Base-by-base conservation (phyloP, 192 early-diverging fungal genomes). In the Jimgerdemannia flammicorona region DNA sequence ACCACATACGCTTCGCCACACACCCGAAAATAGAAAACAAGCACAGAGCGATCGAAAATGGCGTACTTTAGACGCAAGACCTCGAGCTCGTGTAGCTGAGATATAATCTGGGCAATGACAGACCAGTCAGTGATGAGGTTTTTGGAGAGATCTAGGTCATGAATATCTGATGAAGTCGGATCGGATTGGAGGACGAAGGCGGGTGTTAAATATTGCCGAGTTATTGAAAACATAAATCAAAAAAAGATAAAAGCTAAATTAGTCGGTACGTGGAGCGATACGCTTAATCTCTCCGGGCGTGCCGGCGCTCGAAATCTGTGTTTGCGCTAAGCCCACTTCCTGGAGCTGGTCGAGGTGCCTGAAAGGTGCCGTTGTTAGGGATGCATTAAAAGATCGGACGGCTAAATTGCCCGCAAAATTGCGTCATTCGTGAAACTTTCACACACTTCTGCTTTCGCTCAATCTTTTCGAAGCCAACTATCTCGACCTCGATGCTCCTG, bases 71-170 rank as follows among this genome's bases (percentile, higher is more conserved):
- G 67, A 42, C 89, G 79, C 20, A 90, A 70, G 29, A 83, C 67
- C 40, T 73, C 69, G 10, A 90, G 71, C 20, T 79, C 74, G 3
- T 72, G 64, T 3, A 90, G 73, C 66, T 85, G 87, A 2, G 70
- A 69, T 67, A 76, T 74, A 49, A 90, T 88, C 9, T 78, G 54
- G 9, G 83, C 83, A 66, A 90, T 72, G 2, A 79, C 81, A 19
- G 85, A 49, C 85, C 85, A 90, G 40, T 83, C 75, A 4, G 77
- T 67, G 11, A 90, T 68, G 20, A 90, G 44, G 40, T 88, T 89
- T n/a, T 79, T 74, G 14, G 89, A 87, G 8, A 90, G 73, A 79
- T 90, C 86, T 49, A 89, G 44, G 66, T 88, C 86, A 6, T 80
- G 71, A n/a, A 89, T 87, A 18, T 74, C 84, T 87, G 67, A 63